A percentile compares a stretch with the other conserved stretches of the same genome.
Conservation (phyloP, 108 stramenopile species). For the Pseudonitzschia multiseries region DNA sequence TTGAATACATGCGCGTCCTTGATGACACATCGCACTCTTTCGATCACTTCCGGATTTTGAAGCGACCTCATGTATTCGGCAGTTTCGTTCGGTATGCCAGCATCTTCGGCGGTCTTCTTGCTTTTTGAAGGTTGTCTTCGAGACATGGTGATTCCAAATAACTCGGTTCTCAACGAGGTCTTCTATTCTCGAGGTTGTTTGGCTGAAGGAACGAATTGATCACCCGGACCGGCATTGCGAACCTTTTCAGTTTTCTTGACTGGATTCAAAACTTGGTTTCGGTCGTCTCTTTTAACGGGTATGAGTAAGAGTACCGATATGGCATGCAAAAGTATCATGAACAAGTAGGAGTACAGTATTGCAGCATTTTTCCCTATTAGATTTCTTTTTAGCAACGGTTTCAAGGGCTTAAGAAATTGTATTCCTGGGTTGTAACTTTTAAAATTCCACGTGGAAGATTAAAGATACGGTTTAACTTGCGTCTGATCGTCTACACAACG, state of each 20-base stretch:
- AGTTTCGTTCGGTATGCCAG: constrained; percentile 59
- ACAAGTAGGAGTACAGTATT: too few species aligned
- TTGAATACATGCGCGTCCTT: constrained; percentile 88
- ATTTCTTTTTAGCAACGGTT: neutral
- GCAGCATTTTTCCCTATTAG: too few species aligned
- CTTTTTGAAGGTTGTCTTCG: constrained; percentile 1
- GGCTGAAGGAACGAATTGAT: neutral
- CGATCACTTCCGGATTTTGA: constrained; percentile 64
- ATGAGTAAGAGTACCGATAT: too few species aligned
- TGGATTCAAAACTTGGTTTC: too few species aligned
- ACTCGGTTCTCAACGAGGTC: neutral
- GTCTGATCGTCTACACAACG: neutral
- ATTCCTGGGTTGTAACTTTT: neutral
- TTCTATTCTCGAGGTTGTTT: neutral
- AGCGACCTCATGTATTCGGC: constrained; percentile 55
- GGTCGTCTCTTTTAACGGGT: too few species aligned
- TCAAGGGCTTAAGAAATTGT: neutral
- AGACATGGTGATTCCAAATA: neutral
- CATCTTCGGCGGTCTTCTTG: constrained; percentile 49
- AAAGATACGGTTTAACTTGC: neutral
- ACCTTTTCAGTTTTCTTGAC: too few species aligned
- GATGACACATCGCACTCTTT: constrained; percentile 72
- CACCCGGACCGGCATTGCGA: too few species aligned
- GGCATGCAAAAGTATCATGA: too few species aligned
- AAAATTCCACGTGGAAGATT: neutral